Conservation (phyloP, 2,329 filamentous ascomycete species). For the Fusarium sp. region DNA sequence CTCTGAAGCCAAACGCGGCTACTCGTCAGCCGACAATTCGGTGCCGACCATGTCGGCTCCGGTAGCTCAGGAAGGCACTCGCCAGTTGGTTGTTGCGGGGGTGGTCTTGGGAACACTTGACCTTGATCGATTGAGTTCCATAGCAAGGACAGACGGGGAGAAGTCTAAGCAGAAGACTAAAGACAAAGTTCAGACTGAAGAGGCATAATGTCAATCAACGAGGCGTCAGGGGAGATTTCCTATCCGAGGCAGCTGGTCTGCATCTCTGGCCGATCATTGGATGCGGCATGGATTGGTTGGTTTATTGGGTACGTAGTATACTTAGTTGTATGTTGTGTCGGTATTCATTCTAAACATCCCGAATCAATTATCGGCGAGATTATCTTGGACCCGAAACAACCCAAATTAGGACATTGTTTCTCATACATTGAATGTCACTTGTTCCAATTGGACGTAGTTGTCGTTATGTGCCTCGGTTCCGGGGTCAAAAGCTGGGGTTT, state of each 20-base stretch:
- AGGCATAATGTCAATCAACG: slow-evolving; percentile 11
- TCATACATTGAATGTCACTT: slow-evolving; percentile 22
- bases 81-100: slow-evolving; percentile 48
- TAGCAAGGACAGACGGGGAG: slow-evolving; percentile 41
- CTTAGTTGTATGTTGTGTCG: slow-evolving; percentile 29
- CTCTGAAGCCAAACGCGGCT: slow-evolving; percentile 44
- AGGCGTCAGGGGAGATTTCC: slow-evolving; percentile 19
- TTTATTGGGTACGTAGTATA: slow-evolving; percentile 27
- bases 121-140: slow-evolving; percentile 52
- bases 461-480: slow-evolving; percentile 41
- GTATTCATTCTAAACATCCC: slow-evolving; percentile 30
- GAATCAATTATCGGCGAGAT: slow-evolving; percentile 31
- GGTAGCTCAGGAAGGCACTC: slow-evolving; percentile 38
- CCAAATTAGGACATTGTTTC: slow-evolving; percentile 25
- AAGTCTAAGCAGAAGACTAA: slow-evolving; percentile 8
- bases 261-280: slow-evolving; percentile 35
- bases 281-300: slow-evolving; percentile 9
- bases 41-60: slow-evolving; percentile 40
- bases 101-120: slow-evolving; percentile 50
- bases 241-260: slow-evolving; percentile 40
- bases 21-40: slow-evolving; percentile 42
- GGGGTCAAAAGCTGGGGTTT: slow-evolving; percentile 47
- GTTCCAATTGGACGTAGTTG: slow-evolving; percentile 21
- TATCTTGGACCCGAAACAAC: slow-evolving; percentile 22
- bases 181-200: slow-evolving; percentile 2